Evolutionary conservation across 2,329 filamentous ascomycete genomes (phyloP).

Genomic region (Colletotrichum sp.): DNA sequence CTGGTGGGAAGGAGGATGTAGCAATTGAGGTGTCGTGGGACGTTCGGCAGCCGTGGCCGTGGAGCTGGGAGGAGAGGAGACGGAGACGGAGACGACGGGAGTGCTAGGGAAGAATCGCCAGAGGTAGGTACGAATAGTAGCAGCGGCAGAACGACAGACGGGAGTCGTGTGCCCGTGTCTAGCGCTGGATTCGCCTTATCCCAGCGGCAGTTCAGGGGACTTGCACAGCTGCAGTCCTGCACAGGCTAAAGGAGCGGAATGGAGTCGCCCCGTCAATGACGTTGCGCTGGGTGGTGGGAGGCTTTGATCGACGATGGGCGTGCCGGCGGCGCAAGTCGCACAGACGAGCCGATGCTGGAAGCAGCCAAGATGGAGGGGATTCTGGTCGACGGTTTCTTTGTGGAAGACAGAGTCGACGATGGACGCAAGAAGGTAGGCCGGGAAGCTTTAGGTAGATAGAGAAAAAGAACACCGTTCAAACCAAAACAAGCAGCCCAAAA

Average conservation of each 20-base stretch:
- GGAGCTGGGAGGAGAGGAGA: not conserved
- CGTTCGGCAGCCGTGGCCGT: not conserved
- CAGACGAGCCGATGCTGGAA: not conserved
- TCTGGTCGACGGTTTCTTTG: not conserved
- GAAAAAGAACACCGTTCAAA: not conserved
- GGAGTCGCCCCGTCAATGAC: conserved; percentile 21
- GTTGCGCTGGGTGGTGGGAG: not conserved
- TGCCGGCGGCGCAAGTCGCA: not conserved
- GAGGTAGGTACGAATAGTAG: not conserved
- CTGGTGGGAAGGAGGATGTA: not conserved
- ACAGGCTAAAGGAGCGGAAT: conserved; percentile 16
- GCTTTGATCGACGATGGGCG: conserved; percentile 10
- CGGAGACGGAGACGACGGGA: not conserved
- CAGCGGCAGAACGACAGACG: not conserved
- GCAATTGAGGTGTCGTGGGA: conserved; percentile 8
- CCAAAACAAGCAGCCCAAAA: not conserved
- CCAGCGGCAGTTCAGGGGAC: conserved; percentile 1
- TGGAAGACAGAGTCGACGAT: not conserved
- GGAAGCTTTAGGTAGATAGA: not conserved
- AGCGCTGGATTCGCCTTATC: not conserved
- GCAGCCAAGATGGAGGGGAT: not conserved
- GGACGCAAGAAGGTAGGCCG: not conserved
- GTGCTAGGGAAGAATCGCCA: not conserved
- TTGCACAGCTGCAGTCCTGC: not conserved
- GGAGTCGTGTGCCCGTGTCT: not conserved